Evolutionary conservation across 345 rosid genomes (phyloP).

Genomic region (Arabis alpina): DNA sequence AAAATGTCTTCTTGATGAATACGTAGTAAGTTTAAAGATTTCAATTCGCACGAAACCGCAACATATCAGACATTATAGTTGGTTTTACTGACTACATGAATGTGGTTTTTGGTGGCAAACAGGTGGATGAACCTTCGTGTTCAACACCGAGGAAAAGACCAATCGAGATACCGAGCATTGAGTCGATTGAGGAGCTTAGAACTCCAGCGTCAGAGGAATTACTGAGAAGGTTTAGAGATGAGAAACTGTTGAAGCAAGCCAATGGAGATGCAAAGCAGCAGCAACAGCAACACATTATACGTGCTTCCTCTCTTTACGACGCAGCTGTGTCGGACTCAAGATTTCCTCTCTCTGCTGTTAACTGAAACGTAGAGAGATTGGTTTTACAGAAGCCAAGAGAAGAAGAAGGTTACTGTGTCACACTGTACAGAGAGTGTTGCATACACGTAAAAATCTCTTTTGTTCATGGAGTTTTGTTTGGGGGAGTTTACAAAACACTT

Average conservation of each 20-base stretch:
- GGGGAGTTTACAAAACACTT: constrained; percentile 2
- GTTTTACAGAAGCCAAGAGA: constrained; percentile 15
- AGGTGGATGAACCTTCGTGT: constrained; percentile 96
- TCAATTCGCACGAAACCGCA: neutral
- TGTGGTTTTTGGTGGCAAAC: constrained; percentile 19
- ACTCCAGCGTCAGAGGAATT: constrained; percentile 88
- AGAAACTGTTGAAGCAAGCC: constrained; percentile 59
- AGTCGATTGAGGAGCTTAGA: constrained; percentile 86
- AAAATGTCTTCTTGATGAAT: constrained; percentile 88
- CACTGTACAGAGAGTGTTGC: constrained; percentile 50
- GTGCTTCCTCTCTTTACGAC: constrained; percentile 48
- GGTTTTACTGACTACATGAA: neutral
- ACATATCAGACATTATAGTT: neutral
- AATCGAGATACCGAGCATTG: constrained; percentile 68
- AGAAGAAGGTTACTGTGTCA: constrained; percentile 9
- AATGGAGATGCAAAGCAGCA: constrained; percentile 72
- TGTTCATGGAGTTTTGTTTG: constrained; percentile 28
- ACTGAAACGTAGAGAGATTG: constrained; percentile 47
- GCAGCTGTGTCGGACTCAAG: constrained; percentile 85
- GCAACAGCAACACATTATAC: constrained; percentile 58
- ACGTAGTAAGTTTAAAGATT: constrained; percentile 56
- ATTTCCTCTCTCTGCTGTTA: constrained; percentile 85
- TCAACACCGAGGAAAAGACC: constrained; percentile 86
- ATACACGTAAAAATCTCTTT: constrained; percentile 9
- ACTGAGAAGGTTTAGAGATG: constrained; percentile 72